Evolutionary conservation across 345 rosid species (phyloP).

Genomic region (Pseudoturritis turrita): DNA sequence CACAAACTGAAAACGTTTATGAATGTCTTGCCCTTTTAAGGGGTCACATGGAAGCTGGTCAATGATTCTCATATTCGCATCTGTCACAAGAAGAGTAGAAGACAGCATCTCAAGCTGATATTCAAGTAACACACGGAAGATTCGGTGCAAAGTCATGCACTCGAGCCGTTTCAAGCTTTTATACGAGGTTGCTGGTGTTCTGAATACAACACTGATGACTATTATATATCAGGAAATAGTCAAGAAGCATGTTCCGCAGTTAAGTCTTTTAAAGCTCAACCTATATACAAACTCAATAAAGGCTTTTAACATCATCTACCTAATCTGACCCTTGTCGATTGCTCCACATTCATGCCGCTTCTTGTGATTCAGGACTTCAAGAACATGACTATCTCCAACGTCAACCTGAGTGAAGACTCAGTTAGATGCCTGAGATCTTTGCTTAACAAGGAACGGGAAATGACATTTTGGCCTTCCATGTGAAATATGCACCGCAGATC

Average conservation of each 20-base stretch:
- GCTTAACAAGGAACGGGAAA: too few relatives aligned
- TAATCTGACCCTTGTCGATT: too few relatives aligned
- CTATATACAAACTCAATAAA: background rate
- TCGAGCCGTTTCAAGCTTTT: background rate
- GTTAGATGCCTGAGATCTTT: too few relatives aligned
- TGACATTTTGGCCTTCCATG: too few relatives aligned
- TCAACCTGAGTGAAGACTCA: too few relatives aligned
- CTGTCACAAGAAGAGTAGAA: background rate
- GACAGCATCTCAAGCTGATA: background rate
- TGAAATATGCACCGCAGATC: too few relatives aligned
- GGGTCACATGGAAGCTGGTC: conserved; percentile 47
- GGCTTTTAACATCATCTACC: background rate
- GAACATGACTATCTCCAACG: too few relatives aligned
- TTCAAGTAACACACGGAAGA: background rate
- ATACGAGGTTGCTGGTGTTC: background rate
- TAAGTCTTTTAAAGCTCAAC: background rate
- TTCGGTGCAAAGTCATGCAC: background rate
- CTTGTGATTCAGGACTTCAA: too few relatives aligned
- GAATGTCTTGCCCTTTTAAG: conserved; percentile 48
- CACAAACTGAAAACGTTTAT: conserved; percentile 32
- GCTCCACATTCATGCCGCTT: too few relatives aligned
- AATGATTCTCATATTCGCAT: background rate
- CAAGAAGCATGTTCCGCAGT: background rate
- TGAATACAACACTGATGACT: background rate
- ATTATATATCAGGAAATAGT: background rate